Conservation (phyloP, 345 rosid genomes). For the Limnanthes douglasii region DNA sequence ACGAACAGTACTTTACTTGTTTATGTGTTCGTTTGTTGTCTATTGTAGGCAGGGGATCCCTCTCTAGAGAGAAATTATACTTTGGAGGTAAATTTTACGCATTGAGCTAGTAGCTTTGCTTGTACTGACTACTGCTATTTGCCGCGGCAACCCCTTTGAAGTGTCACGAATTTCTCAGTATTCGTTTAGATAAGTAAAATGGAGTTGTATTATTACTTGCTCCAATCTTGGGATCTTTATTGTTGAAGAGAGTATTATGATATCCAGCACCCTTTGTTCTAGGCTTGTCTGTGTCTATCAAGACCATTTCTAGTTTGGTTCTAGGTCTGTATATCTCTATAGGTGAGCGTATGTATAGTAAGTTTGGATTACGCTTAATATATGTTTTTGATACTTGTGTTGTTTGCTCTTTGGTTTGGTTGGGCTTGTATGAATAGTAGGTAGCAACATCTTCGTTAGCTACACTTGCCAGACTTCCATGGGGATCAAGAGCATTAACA, state of each 20-base stretch:
- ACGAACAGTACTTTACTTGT: background rate
- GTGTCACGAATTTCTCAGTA: background rate
- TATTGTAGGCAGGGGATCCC: constrained; percentile 58
- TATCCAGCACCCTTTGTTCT: background rate
- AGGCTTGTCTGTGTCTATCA: background rate
- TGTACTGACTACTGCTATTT: background rate
- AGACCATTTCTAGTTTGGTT: too few species aligned
- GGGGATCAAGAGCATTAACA: constrained; percentile 51
- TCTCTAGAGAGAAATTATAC: constrained; percentile 39
- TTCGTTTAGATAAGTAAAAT: background rate
- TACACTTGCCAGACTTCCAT: constrained; percentile 49
- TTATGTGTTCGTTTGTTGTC: background rate
- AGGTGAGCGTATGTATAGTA: too few species aligned
- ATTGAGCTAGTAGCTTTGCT: background rate
- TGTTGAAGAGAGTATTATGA: background rate
- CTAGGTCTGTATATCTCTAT: too few species aligned
- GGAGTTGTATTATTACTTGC: background rate
- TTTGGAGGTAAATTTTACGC: constrained; percentile 40
- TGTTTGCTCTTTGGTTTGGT: too few species aligned
- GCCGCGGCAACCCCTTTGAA: background rate
- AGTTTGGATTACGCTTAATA: too few species aligned
- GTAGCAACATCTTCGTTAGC: constrained; percentile 59
- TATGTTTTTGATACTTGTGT: too few species aligned
- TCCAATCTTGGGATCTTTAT: background rate
- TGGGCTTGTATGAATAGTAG: constrained; percentile 18